Evolutionary conservation across 1,284 basidiomycete genomes (phyloP).

Genomic region (Apiotrichum akiyoshidainum): DNA sequence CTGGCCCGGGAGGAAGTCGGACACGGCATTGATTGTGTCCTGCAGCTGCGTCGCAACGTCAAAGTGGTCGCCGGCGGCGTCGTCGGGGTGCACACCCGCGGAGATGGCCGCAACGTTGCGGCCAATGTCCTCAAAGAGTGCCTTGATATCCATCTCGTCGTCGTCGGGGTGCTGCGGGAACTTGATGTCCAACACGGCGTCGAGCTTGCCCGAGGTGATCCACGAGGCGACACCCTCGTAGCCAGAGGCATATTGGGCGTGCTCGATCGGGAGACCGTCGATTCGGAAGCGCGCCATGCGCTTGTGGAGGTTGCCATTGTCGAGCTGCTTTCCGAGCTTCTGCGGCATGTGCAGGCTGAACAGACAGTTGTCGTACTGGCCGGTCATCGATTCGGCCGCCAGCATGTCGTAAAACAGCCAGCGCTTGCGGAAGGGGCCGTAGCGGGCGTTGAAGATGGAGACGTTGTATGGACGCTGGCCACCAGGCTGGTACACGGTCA

Average conservation of each 20-base stretch:
- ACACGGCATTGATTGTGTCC: slow-evolving; percentile 53
- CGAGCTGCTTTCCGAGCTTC: slow-evolving; percentile 71
- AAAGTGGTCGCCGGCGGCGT: slow-evolving; percentile 15
- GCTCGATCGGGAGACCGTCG: slow-evolving; percentile 95
- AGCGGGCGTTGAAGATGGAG: slow-evolving; percentile 91
- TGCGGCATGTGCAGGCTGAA: slow-evolving; percentile 97
- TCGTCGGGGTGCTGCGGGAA: slow-evolving; percentile 81
- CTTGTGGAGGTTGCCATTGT: slow-evolving; percentile 72
- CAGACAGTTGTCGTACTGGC: slow-evolving; percentile 95
- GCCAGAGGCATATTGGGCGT: slow-evolving; percentile 80
- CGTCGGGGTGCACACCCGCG: slow-evolving; percentile 46
- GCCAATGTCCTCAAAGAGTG: slow-evolving; percentile 84
- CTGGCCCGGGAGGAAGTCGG: slow-evolving; percentile 77
- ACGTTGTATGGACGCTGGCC: slow-evolving; percentile 90
- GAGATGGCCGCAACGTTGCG: slow-evolving; percentile 64
- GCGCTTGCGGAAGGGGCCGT: slow-evolving; percentile 79
- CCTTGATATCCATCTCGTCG: slow-evolving; percentile 70
- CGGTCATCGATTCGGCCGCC: slow-evolving; percentile 88
- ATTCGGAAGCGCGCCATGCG: slow-evolving; percentile 94
- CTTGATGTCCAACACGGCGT: slow-evolving; percentile 95
- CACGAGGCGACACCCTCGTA: slow-evolving; percentile 84
- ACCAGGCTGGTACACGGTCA: slow-evolving; percentile 92
- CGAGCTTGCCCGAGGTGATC: slow-evolving; percentile 94
- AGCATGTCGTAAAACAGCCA: slow-evolving; percentile 95
- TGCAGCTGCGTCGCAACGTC: slow-evolving; percentile 49